Evolutionary conservation across 306 rosid genomes (phyloP), one percentile per base, ranked within the genome.

Genomic region (Corylus heterophylla): DNA sequence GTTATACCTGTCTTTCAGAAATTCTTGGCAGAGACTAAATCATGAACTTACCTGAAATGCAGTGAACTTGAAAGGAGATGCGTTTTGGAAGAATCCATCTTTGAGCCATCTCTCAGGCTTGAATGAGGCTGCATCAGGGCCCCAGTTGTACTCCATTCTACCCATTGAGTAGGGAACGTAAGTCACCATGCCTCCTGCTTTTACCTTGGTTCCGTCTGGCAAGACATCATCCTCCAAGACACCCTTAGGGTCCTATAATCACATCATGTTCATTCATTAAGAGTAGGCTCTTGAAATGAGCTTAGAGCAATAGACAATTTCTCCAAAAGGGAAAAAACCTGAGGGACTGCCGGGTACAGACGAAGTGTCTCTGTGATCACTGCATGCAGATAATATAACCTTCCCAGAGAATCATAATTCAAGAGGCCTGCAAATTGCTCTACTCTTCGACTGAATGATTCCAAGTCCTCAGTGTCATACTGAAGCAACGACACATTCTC

Each of bases 91-190:
- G 79, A 74, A 18, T 27, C 94, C 98, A 35, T 91, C 96, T 17
- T 83, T 89, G 52, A 93, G 89, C 99, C 99, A 93, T 78, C 98
- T 82, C 54, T 91, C 96, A n/a, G 97, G 99, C 22, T 63, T 78
- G 74, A 95, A 95, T 52, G 89, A 86, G 70, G 94, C 48, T 22
- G 97, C 99, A 88, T 88, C 92, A 66, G 89, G 75, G 7, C 98
- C 98, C 98, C 98, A 95, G 20, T 95, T 91, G 85, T 91, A 91
- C 68, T 89, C 94, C 98, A 95, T 93, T 67, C 96, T 95, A 13
- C 97, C 99, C 99, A 93, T 93, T 3, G 99, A 95, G 82, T 95
- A 95, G 48, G 99, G 99, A 64, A 93, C 97, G 48, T 93, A 95
- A 55, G 98, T 95, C 75, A 95, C 97, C 98, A 95, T 89, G 17